These are phyloP conservation scores for Ceriops tagal DNA, from an alignment of 345 rosid species.

Conservation along the genomic window DNA sequence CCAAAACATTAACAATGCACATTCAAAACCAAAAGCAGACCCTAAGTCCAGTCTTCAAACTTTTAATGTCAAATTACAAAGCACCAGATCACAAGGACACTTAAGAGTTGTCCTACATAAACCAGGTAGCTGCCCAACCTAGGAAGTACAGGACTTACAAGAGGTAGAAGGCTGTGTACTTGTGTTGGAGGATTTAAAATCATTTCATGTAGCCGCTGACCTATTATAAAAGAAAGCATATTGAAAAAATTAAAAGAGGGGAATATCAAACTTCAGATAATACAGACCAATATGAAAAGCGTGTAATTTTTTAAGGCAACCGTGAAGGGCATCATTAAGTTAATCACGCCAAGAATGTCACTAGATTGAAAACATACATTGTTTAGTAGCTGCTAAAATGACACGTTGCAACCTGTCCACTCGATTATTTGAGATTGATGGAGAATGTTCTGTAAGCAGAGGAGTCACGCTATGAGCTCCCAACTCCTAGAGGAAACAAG, in stretches of 20 bases:
- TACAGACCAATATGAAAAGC: neutral
- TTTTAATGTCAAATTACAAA: no score
- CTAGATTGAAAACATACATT: constrained; percentile 42
- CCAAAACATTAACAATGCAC: no score
- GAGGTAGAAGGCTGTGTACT: constrained; percentile 45
- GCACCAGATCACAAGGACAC: neutral
- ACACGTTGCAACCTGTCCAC: constrained; percentile 71
- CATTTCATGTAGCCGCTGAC: constrained; percentile 88
- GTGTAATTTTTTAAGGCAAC: neutral
- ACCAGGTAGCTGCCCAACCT: constrained; percentile 1
- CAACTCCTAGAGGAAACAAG: constrained; percentile 50
- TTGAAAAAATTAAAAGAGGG: constrained; percentile 6
- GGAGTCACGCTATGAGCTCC: constrained; percentile 88
- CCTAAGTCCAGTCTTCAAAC: no score
- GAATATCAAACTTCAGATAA: neutral
- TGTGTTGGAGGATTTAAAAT: constrained; percentile 61
- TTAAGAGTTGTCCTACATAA: neutral
- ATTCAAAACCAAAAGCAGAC: no score
- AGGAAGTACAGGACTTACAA: constrained; percentile 38
- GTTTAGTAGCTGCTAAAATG: constrained; percentile 80
- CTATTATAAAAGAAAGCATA: constrained; percentile 23
- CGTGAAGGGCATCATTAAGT: neutral
- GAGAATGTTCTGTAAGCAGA: constrained; percentile 68
- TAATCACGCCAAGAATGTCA: neutral
- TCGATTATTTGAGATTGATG: constrained; percentile 68